These are phyloP conservation scores for Podosphaera xanthii DNA, from an alignment of 2,329 filamentous ascomycete genomes.

Conservation along the genomic window DNA sequence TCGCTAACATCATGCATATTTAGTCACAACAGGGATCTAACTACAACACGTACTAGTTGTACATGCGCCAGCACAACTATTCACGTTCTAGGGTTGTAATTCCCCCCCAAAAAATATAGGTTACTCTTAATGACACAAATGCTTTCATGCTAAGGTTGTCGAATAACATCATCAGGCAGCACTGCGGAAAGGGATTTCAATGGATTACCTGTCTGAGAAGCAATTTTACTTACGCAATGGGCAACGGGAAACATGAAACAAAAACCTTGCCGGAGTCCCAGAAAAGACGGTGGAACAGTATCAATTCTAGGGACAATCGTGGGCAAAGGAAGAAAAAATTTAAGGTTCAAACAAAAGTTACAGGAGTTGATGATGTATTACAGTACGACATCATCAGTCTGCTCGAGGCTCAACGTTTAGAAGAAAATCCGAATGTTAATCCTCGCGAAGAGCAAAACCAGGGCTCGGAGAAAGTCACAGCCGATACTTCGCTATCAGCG, in stretches of 20 bases:
- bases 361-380: conserved; percentile 44
- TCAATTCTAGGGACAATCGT: conserved; percentile 20
- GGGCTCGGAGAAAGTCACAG: conserved; percentile 6
- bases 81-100: too few relatives aligned
- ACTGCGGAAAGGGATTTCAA: neutral
- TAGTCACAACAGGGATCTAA: too few relatives aligned
- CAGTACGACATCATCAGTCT: conserved; percentile 36
- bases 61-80: too few relatives aligned
- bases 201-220: too few relatives aligned
- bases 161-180: too few relatives aligned
- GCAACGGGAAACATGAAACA: too few relatives aligned
- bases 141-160: too few relatives aligned
- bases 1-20: too few relatives aligned
- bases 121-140: too few relatives aligned
- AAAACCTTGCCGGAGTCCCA: neutral
- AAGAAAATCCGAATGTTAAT: conserved; percentile 4
- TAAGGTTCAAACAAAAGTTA: conserved; percentile 30
- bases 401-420: conserved; percentile 19
- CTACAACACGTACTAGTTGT: too few relatives aligned
- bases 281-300: neutral
- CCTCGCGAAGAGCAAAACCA: neutral
- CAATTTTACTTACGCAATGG: too few relatives aligned
- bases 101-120: too few relatives aligned
- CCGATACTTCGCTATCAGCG: conserved; percentile 11
- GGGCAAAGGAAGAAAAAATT: conserved; percentile 28